phyloP scores from a whole-genome alignment of 2,329 filamentous ascomycete genomes.

The Paradendryphiella salina region DNA sequence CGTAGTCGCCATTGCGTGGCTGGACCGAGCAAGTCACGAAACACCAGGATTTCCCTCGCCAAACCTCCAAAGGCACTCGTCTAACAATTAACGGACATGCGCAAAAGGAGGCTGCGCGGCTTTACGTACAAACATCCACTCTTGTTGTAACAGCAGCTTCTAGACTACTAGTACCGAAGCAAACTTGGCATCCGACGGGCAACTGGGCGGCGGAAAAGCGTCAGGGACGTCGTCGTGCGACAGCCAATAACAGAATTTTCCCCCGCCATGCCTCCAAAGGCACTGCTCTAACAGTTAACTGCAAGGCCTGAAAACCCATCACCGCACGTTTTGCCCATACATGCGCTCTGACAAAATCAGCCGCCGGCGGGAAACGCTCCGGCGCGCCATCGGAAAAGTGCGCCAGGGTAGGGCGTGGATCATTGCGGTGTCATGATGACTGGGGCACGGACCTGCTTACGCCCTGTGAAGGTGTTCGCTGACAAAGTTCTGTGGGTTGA shows the following conservation, averaged over 20 bases:
- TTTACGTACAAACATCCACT: slow-evolving; percentile 33
- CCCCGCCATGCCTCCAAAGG: slow-evolving; percentile 24
- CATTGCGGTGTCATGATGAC: slow-evolving; percentile 4
- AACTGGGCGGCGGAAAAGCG: slow-evolving; percentile 14
- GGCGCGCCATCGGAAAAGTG: slow-evolving; percentile 9
- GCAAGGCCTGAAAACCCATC: slow-evolving; percentile 8
- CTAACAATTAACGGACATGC: slow-evolving; percentile 25
- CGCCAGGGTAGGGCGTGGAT: slow-evolving; percentile 14
- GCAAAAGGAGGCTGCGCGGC: slow-evolving; percentile 1
- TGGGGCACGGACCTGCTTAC: slow-evolving; percentile 5
- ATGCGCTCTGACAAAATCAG: slow-evolving; percentile 11
- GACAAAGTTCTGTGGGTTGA: slow-evolving; percentile 21
- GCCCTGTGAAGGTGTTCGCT: slow-evolving; percentile 13
- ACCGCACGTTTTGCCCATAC: slow-evolving; percentile 2
- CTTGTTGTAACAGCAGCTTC: slow-evolving; percentile 9
- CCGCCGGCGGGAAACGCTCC: slow-evolving; percentile 19
- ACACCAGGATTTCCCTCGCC: slow-evolving; percentile 13
- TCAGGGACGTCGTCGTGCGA: slow-evolving; percentile 5
- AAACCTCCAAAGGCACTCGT: slow-evolving; percentile 26
- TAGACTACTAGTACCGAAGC: slow-evolving; percentile 10
- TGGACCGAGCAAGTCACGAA: slow-evolving; percentile 10
- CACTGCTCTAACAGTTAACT: slow-evolving; percentile 20
- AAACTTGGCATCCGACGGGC: slow-evolving; percentile 17
- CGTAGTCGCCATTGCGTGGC: neutral
- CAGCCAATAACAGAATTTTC: slow-evolving; percentile 25